Base-by-base conservation (phyloP, 2,329 filamentous ascomycete species). In the Bertia moriformis region DNA sequence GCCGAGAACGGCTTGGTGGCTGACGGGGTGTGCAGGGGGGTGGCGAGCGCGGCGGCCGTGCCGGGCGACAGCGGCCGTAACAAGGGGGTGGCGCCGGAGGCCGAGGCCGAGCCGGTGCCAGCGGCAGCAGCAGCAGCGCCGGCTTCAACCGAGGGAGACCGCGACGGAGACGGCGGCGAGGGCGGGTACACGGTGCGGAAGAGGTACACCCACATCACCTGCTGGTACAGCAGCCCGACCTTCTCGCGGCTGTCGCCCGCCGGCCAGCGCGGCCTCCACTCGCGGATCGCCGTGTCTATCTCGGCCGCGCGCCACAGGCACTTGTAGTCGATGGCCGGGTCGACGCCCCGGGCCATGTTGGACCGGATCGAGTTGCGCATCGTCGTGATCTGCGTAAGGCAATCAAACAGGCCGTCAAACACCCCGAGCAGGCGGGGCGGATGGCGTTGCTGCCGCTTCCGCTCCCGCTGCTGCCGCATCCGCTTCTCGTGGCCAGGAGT, bases 341-440 rank as follows among this genome's bases (percentile, higher is more conserved):
- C 77, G 2, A 73, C 59, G 3, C 72, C 62, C 40, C 69, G 52
- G 40, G 66, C 60, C 47, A 86, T 78, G 39, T 84, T 77, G 20
- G 65, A 62, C 4, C 87, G 73, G 44, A 93, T 82, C 2, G 67
- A 68, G 54, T 88, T 81, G 32, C 86, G 73, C 27, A 94, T 71
- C 12, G 73, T 71, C 2, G 83, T 86, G 43, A 93, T 89, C 49
- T 83, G 75, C 4, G 80, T 79, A 19, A 94, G 77, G 51, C 83
- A 78, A 22, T 72, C 69, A 52, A 93, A 87, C 2, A 94, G 64
- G 1, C 84, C 84, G 49, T 94, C 86, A 30, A 82, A 76, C 18
- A 93, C 79, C 17, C 87, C 87, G 4, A 93, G 65, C 3, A 93
- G 65, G n/a, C 71, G 65, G 4, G 69, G 63, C 0, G 65, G 59